Evolutionary conservation across 441 rosid genomes (phyloP).

Genomic region (Jatropha podagrica): DNA sequence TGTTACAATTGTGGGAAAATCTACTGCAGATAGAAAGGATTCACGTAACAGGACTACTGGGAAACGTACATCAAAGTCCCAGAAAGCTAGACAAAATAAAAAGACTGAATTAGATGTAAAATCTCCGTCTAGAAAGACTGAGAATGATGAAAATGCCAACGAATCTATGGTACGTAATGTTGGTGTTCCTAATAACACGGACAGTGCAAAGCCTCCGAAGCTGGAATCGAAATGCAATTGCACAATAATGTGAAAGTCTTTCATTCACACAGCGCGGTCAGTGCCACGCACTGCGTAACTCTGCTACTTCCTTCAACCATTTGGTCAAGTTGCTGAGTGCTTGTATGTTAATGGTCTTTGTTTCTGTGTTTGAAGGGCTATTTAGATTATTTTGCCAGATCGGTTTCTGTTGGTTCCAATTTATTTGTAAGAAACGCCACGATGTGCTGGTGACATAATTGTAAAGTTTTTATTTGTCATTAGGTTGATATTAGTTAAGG

Average conservation of each 20-base stretch:
- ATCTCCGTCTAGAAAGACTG: slow-evolving; percentile 37
- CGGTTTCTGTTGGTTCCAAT: slow-evolving; percentile 39
- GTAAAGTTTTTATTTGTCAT: slow-evolving; percentile 45
- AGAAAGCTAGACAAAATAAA: slow-evolving; percentile 49
- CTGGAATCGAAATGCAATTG: slow-evolving; percentile 97
- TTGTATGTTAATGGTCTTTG: slow-evolving; percentile 29
- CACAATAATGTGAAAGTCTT: slow-evolving; percentile 78
- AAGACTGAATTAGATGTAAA: slow-evolving; percentile 51
- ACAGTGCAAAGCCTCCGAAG: slow-evolving; percentile 73
- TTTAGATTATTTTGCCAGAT: slow-evolving; percentile 36
- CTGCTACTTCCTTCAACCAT: slow-evolving; percentile 16
- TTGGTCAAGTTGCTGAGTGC: slow-evolving; percentile 26
- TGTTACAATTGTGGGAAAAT: slow-evolving; percentile 70
- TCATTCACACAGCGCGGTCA: slow-evolving; percentile 15
- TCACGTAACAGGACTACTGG: slow-evolving; percentile 47
- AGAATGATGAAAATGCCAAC: slow-evolving; percentile 78
- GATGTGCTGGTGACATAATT: slow-evolving; percentile 47
- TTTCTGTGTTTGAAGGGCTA: slow-evolving; percentile 41
- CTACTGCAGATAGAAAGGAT: slow-evolving; percentile 52
- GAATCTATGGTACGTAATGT: slow-evolving; percentile 54
- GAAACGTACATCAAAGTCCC: slow-evolving; percentile 53
- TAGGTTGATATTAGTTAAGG: slow-evolving; percentile 42
- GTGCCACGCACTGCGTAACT: slow-evolving; percentile 12
- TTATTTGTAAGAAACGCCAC: slow-evolving; percentile 45
- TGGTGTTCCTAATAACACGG: slow-evolving; percentile 61